phyloP scores from a whole-genome alignment of 2,329 filamentous ascomycete genomes.

The Fusarium solani-melongenae region DNA sequence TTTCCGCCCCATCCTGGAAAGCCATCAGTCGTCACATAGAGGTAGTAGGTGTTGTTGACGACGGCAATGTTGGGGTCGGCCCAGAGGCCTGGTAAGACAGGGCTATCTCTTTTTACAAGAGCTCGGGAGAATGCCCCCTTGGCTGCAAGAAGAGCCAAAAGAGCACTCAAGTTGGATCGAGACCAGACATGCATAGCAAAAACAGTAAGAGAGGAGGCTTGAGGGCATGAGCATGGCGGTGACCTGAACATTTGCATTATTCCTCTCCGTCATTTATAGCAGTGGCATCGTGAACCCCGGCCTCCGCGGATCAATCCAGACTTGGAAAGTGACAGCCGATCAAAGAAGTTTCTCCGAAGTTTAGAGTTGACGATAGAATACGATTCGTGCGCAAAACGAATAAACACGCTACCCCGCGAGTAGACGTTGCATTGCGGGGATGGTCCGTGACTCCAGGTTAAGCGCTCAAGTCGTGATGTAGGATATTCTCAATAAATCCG shows the following conservation, averaged over 20 bases:
- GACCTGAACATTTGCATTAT: too few relatives aligned
- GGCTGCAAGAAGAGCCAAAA: neutral
- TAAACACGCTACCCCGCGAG: slow-evolving; percentile 10
- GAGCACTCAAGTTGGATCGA: neutral
- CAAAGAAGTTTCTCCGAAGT: neutral
- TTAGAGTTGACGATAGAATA: neutral
- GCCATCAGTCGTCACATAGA: slow-evolving; percentile 60
- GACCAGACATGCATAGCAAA: slow-evolving; percentile 13
- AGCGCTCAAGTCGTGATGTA: neutral
- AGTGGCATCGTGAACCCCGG: too few relatives aligned
- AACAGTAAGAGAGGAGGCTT: neutral
- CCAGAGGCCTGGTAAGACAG: slow-evolving; percentile 52
- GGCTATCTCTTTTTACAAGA: slow-evolving; percentile 42
- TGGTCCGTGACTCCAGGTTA: neutral
- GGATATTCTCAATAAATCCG: neutral
- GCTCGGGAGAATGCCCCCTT: neutral
- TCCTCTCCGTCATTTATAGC: too few relatives aligned
- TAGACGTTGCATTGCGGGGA: neutral
- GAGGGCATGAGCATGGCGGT: neutral
- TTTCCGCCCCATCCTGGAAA: slow-evolving; percentile 57
- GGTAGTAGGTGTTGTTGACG: slow-evolving; percentile 57
- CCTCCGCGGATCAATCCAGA: neutral
- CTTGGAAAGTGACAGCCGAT: neutral
- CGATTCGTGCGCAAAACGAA: slow-evolving; percentile 21
- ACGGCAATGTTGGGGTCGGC: slow-evolving; percentile 61